A percentile compares a stretch with the other conserved stretches of the same genome.
Evolutionary conservation across 1,284 basidiomycete species (phyloP).

Genomic region (Rhodotorula sp.): DNA sequence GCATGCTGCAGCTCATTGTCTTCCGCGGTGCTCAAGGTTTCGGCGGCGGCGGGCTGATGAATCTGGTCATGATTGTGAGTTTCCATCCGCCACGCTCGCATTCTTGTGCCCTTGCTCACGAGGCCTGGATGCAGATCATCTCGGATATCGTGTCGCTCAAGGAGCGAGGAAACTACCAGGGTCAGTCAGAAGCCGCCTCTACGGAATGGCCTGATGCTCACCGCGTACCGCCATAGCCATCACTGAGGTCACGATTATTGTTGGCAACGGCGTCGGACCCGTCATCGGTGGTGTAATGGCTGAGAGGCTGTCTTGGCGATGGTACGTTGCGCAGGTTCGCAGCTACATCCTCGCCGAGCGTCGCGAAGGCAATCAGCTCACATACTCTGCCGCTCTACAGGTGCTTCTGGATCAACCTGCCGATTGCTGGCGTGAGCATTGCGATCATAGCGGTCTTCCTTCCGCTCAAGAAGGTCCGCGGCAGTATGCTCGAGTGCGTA

Average conservation of each 20-base stretch:
- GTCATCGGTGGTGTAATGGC: conserved; percentile 53
- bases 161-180: conserved; percentile 58
- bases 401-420: conserved; percentile 30
- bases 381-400: too few relatives aligned
- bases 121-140: conserved; percentile 51
- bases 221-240: conserved; percentile 30
- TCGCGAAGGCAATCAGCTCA: too few relatives aligned
- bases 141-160: conserved; percentile 64
- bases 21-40: conserved; percentile 67
- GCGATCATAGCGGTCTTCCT: conserved; percentile 63
- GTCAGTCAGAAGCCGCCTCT: conserved; percentile 18
- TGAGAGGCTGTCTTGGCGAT: conserved; percentile 63
- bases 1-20: conserved; percentile 69
- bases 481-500: conserved; percentile 55
- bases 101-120: too few relatives aligned
- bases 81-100: background rate
- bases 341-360: too few relatives aligned
- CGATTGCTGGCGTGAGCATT: conserved; percentile 58
- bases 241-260: conserved; percentile 46
- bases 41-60: conserved; percentile 67
- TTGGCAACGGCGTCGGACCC: conserved; percentile 51
- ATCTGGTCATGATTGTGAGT: conserved; percentile 61
- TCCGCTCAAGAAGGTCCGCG: conserved; percentile 66
- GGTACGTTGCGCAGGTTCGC: conserved; percentile 5
- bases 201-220: background rate